Evolutionary conservation across 768 basidiomycete species (phyloP), one percentile per base, ranked within the genome.

Genomic region (Ephemerocybe angulata): DNA sequence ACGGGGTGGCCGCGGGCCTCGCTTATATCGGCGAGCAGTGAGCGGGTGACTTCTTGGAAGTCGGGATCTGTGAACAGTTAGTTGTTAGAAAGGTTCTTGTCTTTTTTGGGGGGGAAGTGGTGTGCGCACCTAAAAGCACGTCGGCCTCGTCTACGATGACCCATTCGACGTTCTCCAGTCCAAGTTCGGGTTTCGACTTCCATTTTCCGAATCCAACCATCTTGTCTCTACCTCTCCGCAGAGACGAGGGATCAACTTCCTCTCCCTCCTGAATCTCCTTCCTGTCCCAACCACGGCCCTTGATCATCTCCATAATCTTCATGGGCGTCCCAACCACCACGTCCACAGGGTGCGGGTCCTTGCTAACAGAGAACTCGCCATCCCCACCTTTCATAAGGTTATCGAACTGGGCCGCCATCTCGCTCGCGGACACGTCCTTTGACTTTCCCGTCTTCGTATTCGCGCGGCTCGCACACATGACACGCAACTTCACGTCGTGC

Each of bases 121-220:
- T 50, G 4, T n/a, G 69, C 80, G 48, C 59, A 90, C 93, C 91
- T 51, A 96, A 87, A 12, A 95, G 73, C 47, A 97, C 83, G 65
- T 96, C 94, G 0, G 94, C 93, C 65, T 97, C 93, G 57, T 97
- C 94, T 1, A 96, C 74, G 3, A 95, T 76, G 5, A 96, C 86
- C 92, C 92, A 96, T 62, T 96, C 91, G 1, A 95, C 73, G 47
- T 83, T 79, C 50, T 77, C 78, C 22, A 93, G 69, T 1, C 84
- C 78, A 70, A 90, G 78, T 62, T 85, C 77, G 4, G 82, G 77
- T 43, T 77, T 72, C 21, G 56, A 70, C 62, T 57, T 76, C 76
- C 61, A 74, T 27, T 60, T 70, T 60, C 76, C 76, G 68, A 75
- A 57, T 58, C 80, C 68, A 24, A 51, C 66, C 63, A 65, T 59